Evolutionary conservation across 257 asterid genomes (phyloP).

Genomic region (Jacaranda mimosifolia): DNA sequence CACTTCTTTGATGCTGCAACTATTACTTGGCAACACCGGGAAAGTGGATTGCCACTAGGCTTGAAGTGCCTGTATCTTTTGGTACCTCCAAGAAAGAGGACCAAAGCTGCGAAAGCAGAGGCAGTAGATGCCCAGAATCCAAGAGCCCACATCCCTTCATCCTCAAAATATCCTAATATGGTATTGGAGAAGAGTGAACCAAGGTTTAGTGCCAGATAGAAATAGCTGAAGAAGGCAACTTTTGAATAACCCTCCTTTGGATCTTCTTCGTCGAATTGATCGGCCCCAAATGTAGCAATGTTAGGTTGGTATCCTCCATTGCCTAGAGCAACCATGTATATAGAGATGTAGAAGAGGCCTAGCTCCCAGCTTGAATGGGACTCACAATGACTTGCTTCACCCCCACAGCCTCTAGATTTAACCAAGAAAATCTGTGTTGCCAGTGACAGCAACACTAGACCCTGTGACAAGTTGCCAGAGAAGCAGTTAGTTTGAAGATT

Average conservation of each 20-base stretch:
- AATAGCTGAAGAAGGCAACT: constrained; percentile 90
- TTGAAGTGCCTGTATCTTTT: constrained; percentile 74
- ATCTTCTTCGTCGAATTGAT: constrained; percentile 84
- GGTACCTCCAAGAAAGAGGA: constrained; percentile 80
- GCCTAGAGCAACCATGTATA: constrained; percentile 89
- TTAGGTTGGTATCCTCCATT: constrained; percentile 97
- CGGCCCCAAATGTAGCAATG: constrained; percentile 95
- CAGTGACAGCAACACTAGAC: constrained; percentile 69
- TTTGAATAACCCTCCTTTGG: constrained; percentile 69
- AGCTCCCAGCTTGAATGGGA: constrained; percentile 70
- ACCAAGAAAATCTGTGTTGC: constrained; percentile 71
- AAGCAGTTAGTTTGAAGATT: not conserved
- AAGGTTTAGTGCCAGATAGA: constrained; percentile 83
- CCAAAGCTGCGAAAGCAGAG: constrained; percentile 77
- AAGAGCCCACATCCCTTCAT: constrained; percentile 85
- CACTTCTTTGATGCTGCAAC: constrained; percentile 79
- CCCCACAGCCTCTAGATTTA: constrained; percentile 83
- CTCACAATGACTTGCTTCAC: constrained; percentile 53
- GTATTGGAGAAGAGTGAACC: constrained; percentile 96
- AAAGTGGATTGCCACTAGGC: constrained; percentile 84
- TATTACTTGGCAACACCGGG: constrained; percentile 78
- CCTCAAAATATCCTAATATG: constrained; percentile 79
- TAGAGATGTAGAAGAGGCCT: constrained; percentile 77
- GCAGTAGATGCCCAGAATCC: constrained; percentile 92
- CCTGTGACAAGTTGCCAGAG: constrained; percentile 50